Conservation (phyloP, 2,329 filamentous ascomycete species). For the Parafenestella ontariensis region DNA sequence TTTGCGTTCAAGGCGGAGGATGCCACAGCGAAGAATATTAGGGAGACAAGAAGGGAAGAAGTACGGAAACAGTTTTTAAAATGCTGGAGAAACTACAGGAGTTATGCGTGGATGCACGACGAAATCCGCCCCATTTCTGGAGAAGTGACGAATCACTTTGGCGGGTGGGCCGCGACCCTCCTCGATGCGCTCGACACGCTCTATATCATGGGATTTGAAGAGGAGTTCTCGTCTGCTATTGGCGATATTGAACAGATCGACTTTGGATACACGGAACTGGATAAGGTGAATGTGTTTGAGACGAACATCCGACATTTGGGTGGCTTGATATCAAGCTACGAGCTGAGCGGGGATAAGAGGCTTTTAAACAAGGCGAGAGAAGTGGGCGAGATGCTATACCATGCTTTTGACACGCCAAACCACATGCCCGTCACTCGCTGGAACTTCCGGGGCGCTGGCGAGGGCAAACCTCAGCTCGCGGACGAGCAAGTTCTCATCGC, state of each 20-base stretch:
- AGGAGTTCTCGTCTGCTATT: constrained; percentile 57
- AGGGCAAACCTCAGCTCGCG: constrained; percentile 49
- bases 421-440: constrained; percentile 74
- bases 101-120: constrained; percentile 58
- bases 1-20: constrained; percentile 49
- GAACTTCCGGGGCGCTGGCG: constrained; percentile 49
- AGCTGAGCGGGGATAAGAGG: constrained; percentile 77
- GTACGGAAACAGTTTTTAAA: constrained; percentile 54
- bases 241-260: constrained; percentile 53
- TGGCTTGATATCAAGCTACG: constrained; percentile 83
- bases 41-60: constrained; percentile 42
- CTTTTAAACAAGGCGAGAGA: constrained; percentile 80
- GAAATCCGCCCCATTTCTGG: constrained; percentile 56
- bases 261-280: constrained; percentile 49
- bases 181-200: constrained; percentile 57
- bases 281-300: constrained; percentile 57
- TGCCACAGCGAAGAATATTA: constrained; percentile 38
- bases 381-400: constrained; percentile 80
- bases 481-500: constrained; percentile 53
- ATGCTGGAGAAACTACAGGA: constrained; percentile 54
- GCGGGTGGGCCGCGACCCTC: constrained; percentile 57
- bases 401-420: constrained; percentile 90
- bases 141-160: constrained; percentile 50
- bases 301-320: constrained; percentile 80
- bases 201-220: constrained; percentile 57